Conservation (phyloP, 768 basidiomycete genomes). For the Suillus occidentalis region DNA sequence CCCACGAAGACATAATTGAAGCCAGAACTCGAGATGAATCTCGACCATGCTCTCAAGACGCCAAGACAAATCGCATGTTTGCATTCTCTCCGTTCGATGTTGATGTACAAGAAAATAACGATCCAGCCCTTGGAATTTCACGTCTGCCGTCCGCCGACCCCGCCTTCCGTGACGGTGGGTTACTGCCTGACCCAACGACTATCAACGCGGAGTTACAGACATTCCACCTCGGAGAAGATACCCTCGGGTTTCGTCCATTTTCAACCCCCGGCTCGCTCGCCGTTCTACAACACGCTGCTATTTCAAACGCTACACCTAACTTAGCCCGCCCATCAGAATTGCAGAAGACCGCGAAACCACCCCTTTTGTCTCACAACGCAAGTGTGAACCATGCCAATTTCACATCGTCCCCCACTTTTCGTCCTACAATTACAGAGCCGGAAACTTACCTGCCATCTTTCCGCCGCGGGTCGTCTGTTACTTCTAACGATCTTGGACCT, state of each 20-base stretch:
- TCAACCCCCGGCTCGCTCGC: background rate
- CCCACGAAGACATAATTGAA: constrained; percentile 7
- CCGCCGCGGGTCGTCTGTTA: background rate
- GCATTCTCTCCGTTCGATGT: constrained; percentile 30
- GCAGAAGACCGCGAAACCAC: background rate
- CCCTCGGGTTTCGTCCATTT: background rate
- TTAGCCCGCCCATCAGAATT: background rate
- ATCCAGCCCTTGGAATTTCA: background rate
- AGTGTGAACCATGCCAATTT: background rate
- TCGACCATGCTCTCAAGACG: background rate
- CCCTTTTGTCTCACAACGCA: background rate
- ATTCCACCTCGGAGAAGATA: background rate
- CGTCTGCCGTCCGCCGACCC: background rate
- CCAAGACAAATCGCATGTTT: constrained; percentile 16
- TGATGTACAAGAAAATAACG: background rate
- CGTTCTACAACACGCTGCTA: background rate
- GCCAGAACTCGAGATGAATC: constrained; percentile 6
- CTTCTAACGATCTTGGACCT: background rate
- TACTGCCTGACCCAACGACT: background rate
- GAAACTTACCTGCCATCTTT: background rate
- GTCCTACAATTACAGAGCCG: background rate
- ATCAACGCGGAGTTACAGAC: background rate
- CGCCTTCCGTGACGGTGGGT: background rate
- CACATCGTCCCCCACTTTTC: background rate
- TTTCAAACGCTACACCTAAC: background rate